Evolutionary conservation across 1,139 yeast genomes (phyloP).

Genomic region (Magnusiomyces sp.): DNA sequence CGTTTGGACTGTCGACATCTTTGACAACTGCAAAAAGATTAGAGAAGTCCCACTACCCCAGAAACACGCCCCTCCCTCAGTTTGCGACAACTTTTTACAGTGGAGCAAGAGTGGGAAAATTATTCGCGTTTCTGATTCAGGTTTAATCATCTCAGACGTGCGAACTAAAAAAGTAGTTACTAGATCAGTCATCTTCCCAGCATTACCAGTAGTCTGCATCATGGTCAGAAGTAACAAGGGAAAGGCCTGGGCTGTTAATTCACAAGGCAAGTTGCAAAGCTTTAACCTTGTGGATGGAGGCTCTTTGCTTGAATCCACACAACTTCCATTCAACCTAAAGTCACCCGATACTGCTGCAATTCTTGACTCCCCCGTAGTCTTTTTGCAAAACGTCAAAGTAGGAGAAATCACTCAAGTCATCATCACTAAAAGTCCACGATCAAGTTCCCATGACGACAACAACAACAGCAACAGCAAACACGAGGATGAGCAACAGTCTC

Average conservation of each 20-base stretch:
- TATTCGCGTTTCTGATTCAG: slow-evolving; percentile 9
- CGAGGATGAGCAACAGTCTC: background rate
- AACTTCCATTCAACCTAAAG: slow-evolving; percentile 5
- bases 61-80: slow-evolving; percentile 8
- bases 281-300: slow-evolving; percentile 10
- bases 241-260: slow-evolving; percentile 9
- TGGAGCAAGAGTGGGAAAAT: slow-evolving; percentile 16
- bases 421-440: background rate
- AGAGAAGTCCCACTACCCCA: slow-evolving; percentile 12
- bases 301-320: background rate
- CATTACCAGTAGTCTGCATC: slow-evolving; percentile 6
- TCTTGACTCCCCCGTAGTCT: slow-evolving; percentile 13
- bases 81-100: slow-evolving; percentile 9
- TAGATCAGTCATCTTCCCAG: slow-evolving; percentile 5
- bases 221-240: slow-evolving; percentile 11
- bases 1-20: slow-evolving; percentile 12
- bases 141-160: slow-evolving; percentile 13
- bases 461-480: background rate
- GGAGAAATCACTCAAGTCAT: slow-evolving; percentile 5
- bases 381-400: slow-evolving; percentile 6
- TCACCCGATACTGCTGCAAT: slow-evolving; percentile 5
- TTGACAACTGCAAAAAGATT: slow-evolving; percentile 8
- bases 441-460: background rate
- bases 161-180: slow-evolving; percentile 12
- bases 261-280: slow-evolving; percentile 2